Evolutionary conservation across 805 yeast genomes (phyloP).

Genomic region (Starmera quercuum): DNA sequence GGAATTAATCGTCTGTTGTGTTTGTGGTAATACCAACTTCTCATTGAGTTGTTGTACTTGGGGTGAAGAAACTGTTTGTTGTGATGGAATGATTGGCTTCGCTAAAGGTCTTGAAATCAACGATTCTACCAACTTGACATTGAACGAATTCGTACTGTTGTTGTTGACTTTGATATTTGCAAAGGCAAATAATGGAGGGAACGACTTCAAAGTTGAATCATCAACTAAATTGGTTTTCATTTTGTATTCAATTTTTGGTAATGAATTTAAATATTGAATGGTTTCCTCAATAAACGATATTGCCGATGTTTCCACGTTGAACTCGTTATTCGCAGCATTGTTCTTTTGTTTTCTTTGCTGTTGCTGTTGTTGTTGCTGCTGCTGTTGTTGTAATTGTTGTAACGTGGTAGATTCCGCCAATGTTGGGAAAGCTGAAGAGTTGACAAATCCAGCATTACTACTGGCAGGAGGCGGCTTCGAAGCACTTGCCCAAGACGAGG

Average conservation of each 20-base stretch:
- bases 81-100: constrained; percentile 4
- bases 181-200: constrained; percentile 45
- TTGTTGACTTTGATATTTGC: constrained; percentile 25
- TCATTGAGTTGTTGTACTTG: constrained; percentile 3
- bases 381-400: constrained; percentile 25
- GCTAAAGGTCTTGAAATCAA: constrained; percentile 26
- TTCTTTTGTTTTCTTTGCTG: constrained; percentile 18
- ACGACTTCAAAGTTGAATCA: constrained; percentile 17
- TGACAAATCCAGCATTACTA: constrained; percentile 31
- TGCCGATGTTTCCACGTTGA: constrained; percentile 36
- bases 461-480: constrained; percentile 31
- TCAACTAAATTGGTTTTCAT: constrained; percentile 26
- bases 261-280: constrained; percentile 31
- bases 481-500: constrained; percentile 57
- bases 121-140: constrained; percentile 26
- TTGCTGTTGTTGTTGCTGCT: constrained; percentile 20
- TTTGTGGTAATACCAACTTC: constrained; percentile 8
- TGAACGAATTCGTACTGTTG: constrained; percentile 24
- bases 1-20: constrained; percentile 21
- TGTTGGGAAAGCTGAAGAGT: constrained; percentile 52
- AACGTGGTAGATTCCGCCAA: constrained; percentile 35
- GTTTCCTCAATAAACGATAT: constrained; percentile 41
- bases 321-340: constrained; percentile 15
- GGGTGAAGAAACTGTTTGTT: constrained; percentile 1
- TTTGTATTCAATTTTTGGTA: constrained; percentile 29